Conservation (phyloP, 164 flowering plant genomes). For the Warburgia ugandensis region DNA sequence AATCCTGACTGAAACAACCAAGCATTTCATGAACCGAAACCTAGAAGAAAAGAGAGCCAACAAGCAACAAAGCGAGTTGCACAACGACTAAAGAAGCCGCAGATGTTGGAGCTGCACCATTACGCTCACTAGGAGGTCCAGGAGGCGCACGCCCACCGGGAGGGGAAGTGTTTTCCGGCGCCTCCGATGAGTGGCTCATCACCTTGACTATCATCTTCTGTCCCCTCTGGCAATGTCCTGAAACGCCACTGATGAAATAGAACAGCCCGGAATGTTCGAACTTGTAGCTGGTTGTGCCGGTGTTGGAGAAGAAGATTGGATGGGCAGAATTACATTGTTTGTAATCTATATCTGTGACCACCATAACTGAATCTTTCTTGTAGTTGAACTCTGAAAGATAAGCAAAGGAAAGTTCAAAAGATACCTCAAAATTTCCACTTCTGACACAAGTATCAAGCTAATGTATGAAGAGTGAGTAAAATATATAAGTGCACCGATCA, state of each 20-base stretch:
- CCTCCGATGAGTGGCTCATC: too few species aligned
- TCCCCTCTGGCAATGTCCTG: conserved; percentile 55
- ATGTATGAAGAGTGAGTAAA: background rate
- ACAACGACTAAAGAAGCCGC: too few species aligned
- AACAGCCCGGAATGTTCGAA: conserved; percentile 37
- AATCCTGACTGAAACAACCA: background rate
- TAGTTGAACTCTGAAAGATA: conserved; percentile 44
- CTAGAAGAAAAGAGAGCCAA: background rate
- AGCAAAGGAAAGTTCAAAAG: background rate
- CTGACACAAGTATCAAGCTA: background rate
- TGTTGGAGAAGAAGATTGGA: conserved; percentile 50
- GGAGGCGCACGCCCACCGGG: background rate
- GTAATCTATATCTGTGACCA: conserved; percentile 46
- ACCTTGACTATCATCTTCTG: conserved; percentile 55
- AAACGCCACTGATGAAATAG: conserved; percentile 66
- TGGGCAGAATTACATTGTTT: conserved; percentile 38
- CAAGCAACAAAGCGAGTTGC: too few species aligned
- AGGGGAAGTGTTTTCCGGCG: too few species aligned
- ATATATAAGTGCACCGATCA: too few species aligned
- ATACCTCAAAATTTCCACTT: background rate
- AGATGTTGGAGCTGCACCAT: background rate
- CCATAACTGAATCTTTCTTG: conserved; percentile 60
- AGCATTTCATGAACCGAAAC: background rate
- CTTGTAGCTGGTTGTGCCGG: conserved; percentile 37
- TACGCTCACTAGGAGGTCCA: background rate